phyloP scores from a whole-genome alignment of 176 grass and related monocot genomes.

The Alloteropsis semialata region DNA sequence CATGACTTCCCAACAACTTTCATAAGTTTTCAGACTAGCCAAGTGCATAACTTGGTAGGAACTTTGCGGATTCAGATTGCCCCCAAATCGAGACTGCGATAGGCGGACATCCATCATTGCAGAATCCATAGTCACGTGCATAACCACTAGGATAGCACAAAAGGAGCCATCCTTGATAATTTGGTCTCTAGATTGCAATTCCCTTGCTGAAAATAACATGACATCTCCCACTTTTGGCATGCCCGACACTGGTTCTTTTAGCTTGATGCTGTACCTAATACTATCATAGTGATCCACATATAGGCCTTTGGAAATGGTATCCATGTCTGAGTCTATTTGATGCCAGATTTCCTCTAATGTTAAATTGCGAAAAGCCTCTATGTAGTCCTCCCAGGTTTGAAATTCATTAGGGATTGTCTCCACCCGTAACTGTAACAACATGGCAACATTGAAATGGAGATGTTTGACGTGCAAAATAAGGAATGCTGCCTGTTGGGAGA shows the following conservation, averaged over 20 bases:
- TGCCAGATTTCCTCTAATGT: slow-evolving; percentile 6
- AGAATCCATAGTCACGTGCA: accelerated
- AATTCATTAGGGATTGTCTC: not conserved
- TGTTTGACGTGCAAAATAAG: not conserved
- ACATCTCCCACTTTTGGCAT: not conserved
- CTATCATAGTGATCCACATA: not conserved
- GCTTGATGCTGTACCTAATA: not conserved
- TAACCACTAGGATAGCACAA: not conserved
- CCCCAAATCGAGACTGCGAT: not conserved
- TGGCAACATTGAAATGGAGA: not conserved
- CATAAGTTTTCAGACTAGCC: slow-evolving; percentile 26
- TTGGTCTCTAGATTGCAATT: not conserved
- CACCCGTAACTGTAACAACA: slow-evolving; percentile 26
- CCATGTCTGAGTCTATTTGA: not conserved
- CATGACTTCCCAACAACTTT: slow-evolving; percentile 27
- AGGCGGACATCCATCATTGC: not conserved
- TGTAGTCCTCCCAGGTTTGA: not conserved
- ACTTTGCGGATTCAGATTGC: not conserved
- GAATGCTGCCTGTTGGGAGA: not conserved
- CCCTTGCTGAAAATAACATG: not conserved
- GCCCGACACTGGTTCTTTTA: not conserved
- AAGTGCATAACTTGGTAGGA: slow-evolving; percentile 25
- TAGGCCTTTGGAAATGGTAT: not conserved
- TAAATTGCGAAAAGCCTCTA: not conserved
- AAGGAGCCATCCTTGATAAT: not conserved